These are phyloP conservation scores for Kuraishia piskuri DNA, from an alignment of 805 yeast genomes.

Conservation along the genomic window DNA sequence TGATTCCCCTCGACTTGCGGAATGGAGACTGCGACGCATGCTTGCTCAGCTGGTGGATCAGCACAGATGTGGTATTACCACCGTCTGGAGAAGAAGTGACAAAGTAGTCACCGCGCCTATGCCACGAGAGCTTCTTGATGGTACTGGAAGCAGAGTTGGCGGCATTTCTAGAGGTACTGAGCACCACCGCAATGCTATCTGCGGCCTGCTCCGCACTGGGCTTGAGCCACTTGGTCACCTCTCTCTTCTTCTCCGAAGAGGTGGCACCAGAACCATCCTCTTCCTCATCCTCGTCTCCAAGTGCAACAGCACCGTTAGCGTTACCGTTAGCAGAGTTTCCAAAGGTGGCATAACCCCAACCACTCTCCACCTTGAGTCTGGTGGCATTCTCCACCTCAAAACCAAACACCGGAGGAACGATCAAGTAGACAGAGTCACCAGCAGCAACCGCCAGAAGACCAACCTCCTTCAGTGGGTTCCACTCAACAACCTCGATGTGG, in stretches of 20 bases:
- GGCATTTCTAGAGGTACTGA: slow-evolving; percentile 40
- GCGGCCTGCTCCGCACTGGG: slow-evolving; percentile 55
- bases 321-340: slow-evolving; percentile 27
- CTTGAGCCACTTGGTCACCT: slow-evolving; percentile 74
- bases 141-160: slow-evolving; percentile 41
- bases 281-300: slow-evolving; percentile 27
- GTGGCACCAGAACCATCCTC: slow-evolving; percentile 14
- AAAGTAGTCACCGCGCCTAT: slow-evolving; percentile 93
- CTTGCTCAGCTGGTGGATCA: slow-evolving; percentile 90
- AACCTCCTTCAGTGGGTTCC: slow-evolving; percentile 75
- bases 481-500: slow-evolving; percentile 69
- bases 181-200: slow-evolving; percentile 65
- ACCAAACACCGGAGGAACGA: slow-evolving; percentile 90
- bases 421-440: slow-evolving; percentile 69
- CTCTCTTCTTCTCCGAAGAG: slow-evolving; percentile 24
- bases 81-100: slow-evolving; percentile 95
- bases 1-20: slow-evolving; percentile 84
- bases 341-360: slow-evolving; percentile 73
- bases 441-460: slow-evolving; percentile 83
- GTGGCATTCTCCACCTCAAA: slow-evolving; percentile 79
- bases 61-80: slow-evolving; percentile 69
- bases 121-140: slow-evolving; percentile 87
- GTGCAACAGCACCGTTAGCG: slow-evolving; percentile 29
- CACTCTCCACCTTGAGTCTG: slow-evolving; percentile 71
- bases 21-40: slow-evolving; percentile 96